A percentile compares a stretch with the other conserved stretches of the same genome.
Conservation (phyloP, 2,329 filamentous ascomycete species). For the Colletotrichum sojae region DNA sequence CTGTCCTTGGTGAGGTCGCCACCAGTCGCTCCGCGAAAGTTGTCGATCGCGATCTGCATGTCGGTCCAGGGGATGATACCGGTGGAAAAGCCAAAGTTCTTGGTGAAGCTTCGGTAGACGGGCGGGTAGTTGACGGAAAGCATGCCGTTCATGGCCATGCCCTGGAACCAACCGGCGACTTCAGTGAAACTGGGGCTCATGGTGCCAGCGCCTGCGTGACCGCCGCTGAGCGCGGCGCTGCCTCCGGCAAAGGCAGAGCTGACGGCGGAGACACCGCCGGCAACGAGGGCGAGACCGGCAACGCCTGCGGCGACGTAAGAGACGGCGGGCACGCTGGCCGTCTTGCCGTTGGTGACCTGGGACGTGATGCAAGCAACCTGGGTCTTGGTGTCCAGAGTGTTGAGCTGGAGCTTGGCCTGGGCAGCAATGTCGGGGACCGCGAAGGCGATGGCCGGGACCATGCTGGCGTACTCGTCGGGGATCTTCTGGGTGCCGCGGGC, state of each 20-base stretch:
- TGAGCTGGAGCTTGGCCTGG: slow-evolving; percentile 83
- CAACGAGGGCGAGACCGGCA: slow-evolving; percentile 83
- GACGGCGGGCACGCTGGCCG: slow-evolving; percentile 80
- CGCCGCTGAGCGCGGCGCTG: slow-evolving; percentile 64
- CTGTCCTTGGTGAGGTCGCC: slow-evolving; percentile 89
- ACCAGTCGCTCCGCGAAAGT: slow-evolving; percentile 83
- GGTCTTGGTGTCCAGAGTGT: slow-evolving; percentile 64
- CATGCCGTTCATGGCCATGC: slow-evolving; percentile 97
- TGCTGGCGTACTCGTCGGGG: slow-evolving; percentile 76
- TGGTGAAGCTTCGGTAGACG: slow-evolving; percentile 89
- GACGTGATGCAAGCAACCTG: slow-evolving; percentile 86
- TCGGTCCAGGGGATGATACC: slow-evolving; percentile 86
- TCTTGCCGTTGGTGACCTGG: slow-evolving; percentile 88
- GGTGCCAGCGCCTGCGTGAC: slow-evolving; percentile 70
- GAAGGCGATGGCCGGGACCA: slow-evolving; percentile 93
- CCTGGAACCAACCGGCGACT: slow-evolving; percentile 91
- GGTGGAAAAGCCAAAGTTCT: slow-evolving; percentile 94
- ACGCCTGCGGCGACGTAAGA: slow-evolving; percentile 88
- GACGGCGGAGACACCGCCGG: slow-evolving; percentile 80
- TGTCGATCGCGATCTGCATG: slow-evolving; percentile 87
- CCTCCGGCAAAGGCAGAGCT: slow-evolving; percentile 70
- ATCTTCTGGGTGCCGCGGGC: slow-evolving; percentile 81
- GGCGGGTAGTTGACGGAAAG: slow-evolving; percentile 89
- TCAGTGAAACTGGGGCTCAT: slow-evolving; percentile 89
- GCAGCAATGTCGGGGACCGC: slow-evolving; percentile 91